Evolutionary conservation across 2,329 filamentous ascomycete genomes (phyloP), one percentile per base, ranked within the genome.

Genomic region (Xylariaceae sp.): DNA sequence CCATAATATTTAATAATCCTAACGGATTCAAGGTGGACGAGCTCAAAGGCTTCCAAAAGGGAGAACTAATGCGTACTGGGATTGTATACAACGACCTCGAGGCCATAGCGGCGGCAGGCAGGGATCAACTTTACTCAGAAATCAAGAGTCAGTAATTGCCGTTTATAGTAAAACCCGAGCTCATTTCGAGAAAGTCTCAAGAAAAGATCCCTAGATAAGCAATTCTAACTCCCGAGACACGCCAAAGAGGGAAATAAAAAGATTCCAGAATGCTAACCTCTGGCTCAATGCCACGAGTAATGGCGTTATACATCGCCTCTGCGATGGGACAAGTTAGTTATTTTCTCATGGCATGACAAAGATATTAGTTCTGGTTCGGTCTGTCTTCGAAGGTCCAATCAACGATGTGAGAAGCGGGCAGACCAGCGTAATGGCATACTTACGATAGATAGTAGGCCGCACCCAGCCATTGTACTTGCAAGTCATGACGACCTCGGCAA

Each of bases 381-480:
- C n/a, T n/a, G n/a, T n/a, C n/a, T n/a, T n/a, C n/a, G n/a, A n/a
- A 19, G 16, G 5, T 33, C 8, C 9, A 21, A 12, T 33, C 44
- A 36, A 19, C n/a, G 6, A 29, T 31, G 26, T 8, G 5, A 11
- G 24, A 28, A 5, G 23, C 4, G 19, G 6, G 23, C 24, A 17
- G 26, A 12, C 33, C 7, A 14, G 21, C 37, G 28, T 14, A n/a
- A 14, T 4, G 16, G 8, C 24, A 23, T 2, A 62, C 61, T 47
- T 95, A 65, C 62, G 91, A 74, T 91, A 96, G 53, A 96, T 86
- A 0, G 89, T 92, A 1, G 92, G 92, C 34, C 88, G 84, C 14
- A 96, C 89, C 90, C 90, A 96, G 60, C 85, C 84, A 68, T 90
- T 87, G 75, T 89, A 86, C 66, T 88, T 88, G 79, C 90, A 94